Conservation (phyloP, 768 basidiomycete genomes). For the Tricholoma hemisulphureum region DNA sequence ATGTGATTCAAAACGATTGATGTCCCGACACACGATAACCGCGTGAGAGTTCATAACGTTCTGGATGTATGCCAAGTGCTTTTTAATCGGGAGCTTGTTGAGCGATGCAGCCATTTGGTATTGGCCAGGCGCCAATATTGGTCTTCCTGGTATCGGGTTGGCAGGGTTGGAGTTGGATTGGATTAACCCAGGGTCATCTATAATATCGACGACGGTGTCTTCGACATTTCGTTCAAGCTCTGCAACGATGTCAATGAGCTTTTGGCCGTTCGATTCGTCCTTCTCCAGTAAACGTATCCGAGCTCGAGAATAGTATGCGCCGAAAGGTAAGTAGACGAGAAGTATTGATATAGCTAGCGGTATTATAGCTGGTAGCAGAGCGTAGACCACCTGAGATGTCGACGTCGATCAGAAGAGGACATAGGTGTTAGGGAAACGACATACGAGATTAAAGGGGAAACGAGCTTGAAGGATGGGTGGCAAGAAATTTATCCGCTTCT, state of each 20-base stretch:
- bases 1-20: slow-evolving; percentile 57
- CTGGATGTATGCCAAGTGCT: slow-evolving; percentile 65
- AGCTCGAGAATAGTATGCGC: slow-evolving; percentile 56
- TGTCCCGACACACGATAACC: slow-evolving; percentile 67
- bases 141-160: slow-evolving; percentile 15
- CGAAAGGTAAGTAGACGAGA: slow-evolving; percentile 56
- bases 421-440: slow-evolving; percentile 19
- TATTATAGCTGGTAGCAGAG: slow-evolving; percentile 61
- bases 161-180: slow-evolving; percentile 10
- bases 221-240: slow-evolving; percentile 62
- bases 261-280: slow-evolving; percentile 45
- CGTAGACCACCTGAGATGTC: slow-evolving; percentile 46
- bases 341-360: slow-evolving; percentile 55
- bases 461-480: slow-evolving; percentile 57
- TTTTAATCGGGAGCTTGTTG: slow-evolving; percentile 70
- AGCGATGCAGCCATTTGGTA: slow-evolving; percentile 54
- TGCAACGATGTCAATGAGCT: slow-evolving; percentile 56
- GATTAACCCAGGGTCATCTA: slow-evolving; percentile 43
- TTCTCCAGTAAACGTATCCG: slow-evolving; percentile 67
- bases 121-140: slow-evolving; percentile 56
- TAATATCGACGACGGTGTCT: slow-evolving; percentile 56
- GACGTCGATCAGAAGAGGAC: background rate
- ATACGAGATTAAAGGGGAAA: slow-evolving; percentile 73
- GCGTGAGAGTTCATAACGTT: slow-evolving; percentile 66
- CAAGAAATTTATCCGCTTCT: slow-evolving; percentile 43